Base-by-base conservation (phyloP, 192 early-diverging fungal genomes). In the Dissophora globulifera region DNA sequence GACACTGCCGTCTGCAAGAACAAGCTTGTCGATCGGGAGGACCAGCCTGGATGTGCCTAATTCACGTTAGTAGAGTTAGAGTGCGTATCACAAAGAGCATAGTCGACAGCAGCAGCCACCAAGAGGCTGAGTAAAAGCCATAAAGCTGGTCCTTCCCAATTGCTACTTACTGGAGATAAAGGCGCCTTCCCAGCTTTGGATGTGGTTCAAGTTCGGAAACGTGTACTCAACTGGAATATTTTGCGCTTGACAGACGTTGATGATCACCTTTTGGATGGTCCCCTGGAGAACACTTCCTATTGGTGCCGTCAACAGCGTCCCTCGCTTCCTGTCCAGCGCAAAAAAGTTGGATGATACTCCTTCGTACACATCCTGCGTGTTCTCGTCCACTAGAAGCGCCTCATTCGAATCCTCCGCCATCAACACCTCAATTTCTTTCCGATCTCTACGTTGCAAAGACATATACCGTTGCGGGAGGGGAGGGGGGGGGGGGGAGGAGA, bases 301-400 rank as follows among this genome's bases (percentile, higher is more conserved):
- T 0, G 89, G 84, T 7, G 91, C 91, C 1, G 87, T 85, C 3
- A 68, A 19, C 17, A 89, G 32, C 3, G 67, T 58, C 7, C 59
- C 66, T 19, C 38, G 62, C 4, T 62, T 65, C 8, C 83, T 57
- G 19, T 85, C 76, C 4, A 49, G 17, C 6, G 76, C 85, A 59
- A 84, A 88, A 67, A 93, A 92, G 58, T 93, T 93, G 29, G 89
- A 92, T 4, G 86, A 80, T 31, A 92, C 67, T 2, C 91, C 91
- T 56, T 93, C 90, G 62, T 90, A 90, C 16, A 93, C 29, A 45
- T 89, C 82, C 0, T 81, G 80, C 1, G 79, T 81, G 8, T 69
- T 19, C n/a, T 79, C 27, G 64, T 93, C 88, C 2, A 69, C 51
- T 42, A 93, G 69, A 3, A 93, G 57, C 6, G 90, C 82, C 62